These are phyloP conservation scores for Tolypocladium amazonense DNA, from an alignment of 2,329 filamentous ascomycete genomes.

Conservation along the genomic window DNA sequence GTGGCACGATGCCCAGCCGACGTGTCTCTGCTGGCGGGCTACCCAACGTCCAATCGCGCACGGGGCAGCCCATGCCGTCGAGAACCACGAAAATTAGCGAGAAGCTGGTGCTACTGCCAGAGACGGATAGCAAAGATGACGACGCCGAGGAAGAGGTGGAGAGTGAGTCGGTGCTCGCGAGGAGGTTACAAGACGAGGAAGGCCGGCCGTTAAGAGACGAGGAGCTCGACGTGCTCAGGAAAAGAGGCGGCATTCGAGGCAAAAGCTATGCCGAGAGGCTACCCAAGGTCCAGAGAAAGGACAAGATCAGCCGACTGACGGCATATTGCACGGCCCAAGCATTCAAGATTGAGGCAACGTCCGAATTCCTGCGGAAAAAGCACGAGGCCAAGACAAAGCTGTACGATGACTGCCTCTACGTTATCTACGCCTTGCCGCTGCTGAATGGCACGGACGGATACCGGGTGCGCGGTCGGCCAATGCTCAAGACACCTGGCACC, in stretches of 20 bases:
- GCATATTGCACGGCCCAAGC: slow-evolving; percentile 94
- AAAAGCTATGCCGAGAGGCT: slow-evolving; percentile 93
- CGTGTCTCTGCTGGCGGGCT: slow-evolving; percentile 25
- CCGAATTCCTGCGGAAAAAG: slow-evolving; percentile 75
- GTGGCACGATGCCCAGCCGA: slow-evolving; percentile 9
- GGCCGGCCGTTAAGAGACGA: slow-evolving; percentile 56
- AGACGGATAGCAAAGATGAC: slow-evolving; percentile 54
- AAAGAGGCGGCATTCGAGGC: slow-evolving; percentile 50
- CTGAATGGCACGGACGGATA: slow-evolving; percentile 81
- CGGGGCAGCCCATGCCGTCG: slow-evolving; percentile 58
- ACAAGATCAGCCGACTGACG: slow-evolving; percentile 82
- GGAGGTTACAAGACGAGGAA: slow-evolving; percentile 43
- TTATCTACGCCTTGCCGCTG: slow-evolving; percentile 85
- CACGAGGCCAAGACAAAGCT: slow-evolving; percentile 90
- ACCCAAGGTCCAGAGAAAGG: slow-evolving; percentile 76
- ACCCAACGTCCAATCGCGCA: slow-evolving; percentile 29
- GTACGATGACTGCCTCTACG: slow-evolving; percentile 96
- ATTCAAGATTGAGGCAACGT: slow-evolving; percentile 82
- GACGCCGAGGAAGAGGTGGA: slow-evolving; percentile 48
- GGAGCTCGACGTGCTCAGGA: slow-evolving; percentile 53
- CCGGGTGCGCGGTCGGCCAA: slow-evolving; percentile 77
- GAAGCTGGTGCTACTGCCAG: slow-evolving; percentile 90
- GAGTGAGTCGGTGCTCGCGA: slow-evolving; percentile 26
- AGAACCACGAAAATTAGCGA: slow-evolving; percentile 91
- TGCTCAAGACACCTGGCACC: slow-evolving; percentile 78